Base-by-base conservation (phyloP, 345 rosid genomes). In the Gossypium sturtianum region DNA sequence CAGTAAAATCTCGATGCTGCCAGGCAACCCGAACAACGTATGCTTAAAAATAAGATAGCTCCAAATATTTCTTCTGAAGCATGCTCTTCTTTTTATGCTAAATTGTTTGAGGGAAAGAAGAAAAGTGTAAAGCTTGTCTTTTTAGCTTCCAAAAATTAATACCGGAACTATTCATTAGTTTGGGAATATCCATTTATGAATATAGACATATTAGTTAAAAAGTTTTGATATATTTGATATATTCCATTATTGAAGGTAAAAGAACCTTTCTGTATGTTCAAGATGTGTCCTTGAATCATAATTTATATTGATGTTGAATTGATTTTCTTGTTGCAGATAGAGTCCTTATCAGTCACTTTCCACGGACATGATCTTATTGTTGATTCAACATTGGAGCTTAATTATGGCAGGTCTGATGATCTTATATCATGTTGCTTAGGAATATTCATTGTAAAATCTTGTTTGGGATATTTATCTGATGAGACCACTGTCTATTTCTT, bases 301-400 rank as follows among this genome's bases (percentile, higher is more conserved):
- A 23, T 25, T 27, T 27, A 19, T 41, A 12, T 56, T 38, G 49
- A 61, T 4, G 6, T 25, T 12, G 29, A 62, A 16, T 15, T 78
- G 47, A 23, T 9, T 9, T 45, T 13, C 8, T 76, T 44, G 29
- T 81, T 88, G 84, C 98, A 96, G 99, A 93, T 96, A 43, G 99
- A 91, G 78, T 93, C 99, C 20, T 72, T 96, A 54, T 93, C 99
- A 48, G 93, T 96, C 22, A 96, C 99, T 57, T 96, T 96, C 70
- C 99, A 96, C 56, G 99, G 99, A 45, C 90, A 96, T 66, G 98
- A 96, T 72, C 97, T 96, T 59, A 89, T 96, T 56, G 95, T 96
- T 64, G 99, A 96, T 83, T 84, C 99, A 27, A 83, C 82, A 75
- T 81, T 96, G 87, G 99, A 93, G 89, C 98, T 96, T 74, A 96